Percentiles rank a stretch among this genome's conserved stretches.
These are phyloP conservation scores for Candida mesenterica DNA, from an alignment of 1,139 yeast genomes.

Conservation along the genomic window DNA sequence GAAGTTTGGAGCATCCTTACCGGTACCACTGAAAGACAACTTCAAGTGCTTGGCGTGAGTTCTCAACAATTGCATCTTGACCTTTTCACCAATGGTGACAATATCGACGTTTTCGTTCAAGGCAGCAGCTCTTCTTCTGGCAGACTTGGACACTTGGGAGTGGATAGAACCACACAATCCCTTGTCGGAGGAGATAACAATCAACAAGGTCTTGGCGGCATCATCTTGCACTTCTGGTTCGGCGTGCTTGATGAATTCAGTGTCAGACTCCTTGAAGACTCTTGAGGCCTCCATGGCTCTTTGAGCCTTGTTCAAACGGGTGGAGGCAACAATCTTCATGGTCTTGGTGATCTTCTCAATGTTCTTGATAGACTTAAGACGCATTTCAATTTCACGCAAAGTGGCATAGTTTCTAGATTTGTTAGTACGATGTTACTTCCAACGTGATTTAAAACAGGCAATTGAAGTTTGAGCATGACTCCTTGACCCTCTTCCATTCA, in stretches of 20 bases:
- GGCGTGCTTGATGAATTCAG: constrained; percentile 76
- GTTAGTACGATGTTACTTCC: constrained; percentile 15
- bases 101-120: constrained; percentile 72
- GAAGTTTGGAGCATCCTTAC: constrained; percentile 96
- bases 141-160: constrained; percentile 87
- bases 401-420: constrained; percentile 85
- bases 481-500: constrained; percentile 6
- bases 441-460: too few relatives aligned
- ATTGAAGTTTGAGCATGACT: constrained; percentile 1
- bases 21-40: constrained; percentile 83
- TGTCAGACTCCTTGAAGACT: constrained; percentile 77
- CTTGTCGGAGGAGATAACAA: constrained; percentile 94
- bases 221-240: constrained; percentile 61
- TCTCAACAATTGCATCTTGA: constrained; percentile 84
- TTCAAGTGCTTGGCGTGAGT: constrained; percentile 67
- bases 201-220: constrained; percentile 63
- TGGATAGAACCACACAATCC: constrained; percentile 99
- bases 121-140: constrained; percentile 62
- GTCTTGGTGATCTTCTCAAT: constrained; percentile 99
- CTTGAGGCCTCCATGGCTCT: constrained; percentile 91
- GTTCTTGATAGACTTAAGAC: constrained; percentile 97
- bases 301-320: constrained; percentile 94
- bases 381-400: constrained; percentile 96
- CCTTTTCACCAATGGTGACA: constrained; percentile 92
- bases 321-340: constrained; percentile 98